Evolutionary conservation across 2,329 filamentous ascomycete species (phyloP), one percentile per base, ranked within the genome.

Genomic region (Verticillium albo-atrum): DNA sequence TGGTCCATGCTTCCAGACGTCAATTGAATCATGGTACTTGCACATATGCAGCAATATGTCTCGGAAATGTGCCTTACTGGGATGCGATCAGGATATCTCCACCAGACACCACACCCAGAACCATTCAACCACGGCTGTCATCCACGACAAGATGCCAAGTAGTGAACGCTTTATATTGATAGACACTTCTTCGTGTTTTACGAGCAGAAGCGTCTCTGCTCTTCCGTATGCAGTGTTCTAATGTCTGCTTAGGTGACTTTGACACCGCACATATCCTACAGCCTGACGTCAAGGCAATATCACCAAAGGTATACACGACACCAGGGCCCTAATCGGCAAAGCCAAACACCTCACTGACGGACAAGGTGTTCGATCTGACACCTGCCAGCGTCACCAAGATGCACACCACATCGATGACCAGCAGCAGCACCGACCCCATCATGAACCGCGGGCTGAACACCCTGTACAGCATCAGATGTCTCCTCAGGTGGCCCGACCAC

Each of bases 391-490:
- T 85, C 17, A 97, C 80, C 15, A 88, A 63, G 7, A 95, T 82
- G 1, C 84, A 83, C 2, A 95, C 82, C 4, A 96, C 64, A 69
- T 98, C 94, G 10, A 96, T 87, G 27, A 93, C 81, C 17, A 94
- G 68, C 60, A 98, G 72, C 55, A 89, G 82, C 3, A 83, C 75
- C 0, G 87, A 88, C 0, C 89, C 92, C 71, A 91, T 83, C 89
- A 99, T 91, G 77, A 94, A 99, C 28, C 94, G 79, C 54, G 95
- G 95, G 75, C 84, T 89, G 70, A 99, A 99, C 51, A 99, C 92
- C 50, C 95, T 84, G 76, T 95, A 99, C 30, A 99, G 82, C 95
- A 99, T 99, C 63, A 99, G 81, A 78, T 99, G 95, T 56, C 95
- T 83, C 58, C 95, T 82, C 68, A 99, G 76, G 77, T 92, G 88